Evolutionary conservation across 1,284 basidiomycete species (phyloP), one percentile per base, ranked within the genome.

Genomic region (Cutaneotrichosporon cavernicola): DNA sequence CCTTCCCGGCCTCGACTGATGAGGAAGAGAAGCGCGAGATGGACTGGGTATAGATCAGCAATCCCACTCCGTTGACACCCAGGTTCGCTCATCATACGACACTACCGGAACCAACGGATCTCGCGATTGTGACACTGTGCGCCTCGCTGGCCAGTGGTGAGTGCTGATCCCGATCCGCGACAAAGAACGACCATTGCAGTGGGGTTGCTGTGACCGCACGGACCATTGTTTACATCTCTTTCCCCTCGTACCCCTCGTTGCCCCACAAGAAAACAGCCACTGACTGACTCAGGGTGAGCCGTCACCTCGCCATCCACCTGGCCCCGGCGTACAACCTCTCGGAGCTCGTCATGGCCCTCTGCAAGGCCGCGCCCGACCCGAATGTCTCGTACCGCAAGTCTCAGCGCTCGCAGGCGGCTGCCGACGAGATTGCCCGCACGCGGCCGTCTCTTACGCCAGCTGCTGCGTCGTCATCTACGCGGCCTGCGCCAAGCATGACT

Each of bases 1-100:
- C 95, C 0, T 99, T 95, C 82, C 96, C 97, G 10, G 87, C 84
- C 61, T 90, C 94, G 0, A 82, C 84, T 36, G 91, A 92, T 3
- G 84, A 86, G 53, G 88, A 89, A 22, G 96, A 98, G 81, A 88
- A 87, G 75, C 82, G 82, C 36, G 96, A 99, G 81, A 86, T 91
- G 71, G 85, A 86, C 58, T 97, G 90, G 90, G 88, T 79, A 63
- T 53, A 72, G 36, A 49, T 32, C 7, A 36, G 21, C n/a, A 32
- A n/a, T 22, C 52, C 26, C 21, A 38, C 13, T 7, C 51, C 13
- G 16, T 14, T 53, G 51, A 34, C n/a, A 49, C 16, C 6, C 63
- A 67, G 65, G 66, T 67, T 5, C 64, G 66, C 74, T 85, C 88
- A 31, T 86, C 83, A 70, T 91, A 87, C 81, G 91, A 97, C 77